These are phyloP conservation scores for Penicillium odoratum DNA, from an alignment of 495 filamentous ascomycete species.

Conservation along the genomic window DNA sequence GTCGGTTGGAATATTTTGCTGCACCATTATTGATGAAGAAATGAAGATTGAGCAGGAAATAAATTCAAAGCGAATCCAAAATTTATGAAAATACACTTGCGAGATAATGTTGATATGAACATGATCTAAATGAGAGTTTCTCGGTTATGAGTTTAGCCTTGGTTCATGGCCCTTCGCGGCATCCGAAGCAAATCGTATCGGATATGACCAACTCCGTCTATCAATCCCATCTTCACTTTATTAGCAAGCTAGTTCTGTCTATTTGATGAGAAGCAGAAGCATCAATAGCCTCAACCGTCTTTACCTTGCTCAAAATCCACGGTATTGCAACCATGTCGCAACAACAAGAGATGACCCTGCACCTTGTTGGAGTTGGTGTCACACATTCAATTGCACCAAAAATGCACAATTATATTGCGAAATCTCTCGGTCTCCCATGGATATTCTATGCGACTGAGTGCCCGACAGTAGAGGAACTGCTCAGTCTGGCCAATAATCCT, in stretches of 20 bases:
- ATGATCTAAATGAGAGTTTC: background rate
- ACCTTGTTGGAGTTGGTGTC: slow-evolving; percentile 43
- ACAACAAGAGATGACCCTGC: slow-evolving; percentile 23
- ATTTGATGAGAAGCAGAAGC: background rate
- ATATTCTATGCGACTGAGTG: slow-evolving; percentile 40
- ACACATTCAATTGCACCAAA: slow-evolving; percentile 44
- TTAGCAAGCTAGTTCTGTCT: background rate
- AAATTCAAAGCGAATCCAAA: background rate
- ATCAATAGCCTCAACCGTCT: background rate
- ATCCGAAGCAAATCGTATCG: background rate
- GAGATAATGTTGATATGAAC: background rate
- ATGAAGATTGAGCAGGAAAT: background rate
- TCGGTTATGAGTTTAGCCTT: background rate
- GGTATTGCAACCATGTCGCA: background rate
- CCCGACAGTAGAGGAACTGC: slow-evolving; percentile 30
- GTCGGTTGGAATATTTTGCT: background rate
- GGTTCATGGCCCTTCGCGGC: background rate
- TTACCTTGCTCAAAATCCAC: background rate
- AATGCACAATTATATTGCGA: slow-evolving; percentile 45
- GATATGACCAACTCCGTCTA: background rate
- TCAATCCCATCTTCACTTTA: background rate
- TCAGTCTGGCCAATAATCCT: slow-evolving; percentile 32
- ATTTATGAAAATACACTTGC: background rate
- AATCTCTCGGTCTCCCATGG: slow-evolving; percentile 39
- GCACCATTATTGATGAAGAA: background rate